A percentile compares a stretch with the other conserved stretches of the same genome.
These are phyloP conservation scores for Croton setiger DNA, from an alignment of 441 rosid genomes.

Conservation along the genomic window DNA sequence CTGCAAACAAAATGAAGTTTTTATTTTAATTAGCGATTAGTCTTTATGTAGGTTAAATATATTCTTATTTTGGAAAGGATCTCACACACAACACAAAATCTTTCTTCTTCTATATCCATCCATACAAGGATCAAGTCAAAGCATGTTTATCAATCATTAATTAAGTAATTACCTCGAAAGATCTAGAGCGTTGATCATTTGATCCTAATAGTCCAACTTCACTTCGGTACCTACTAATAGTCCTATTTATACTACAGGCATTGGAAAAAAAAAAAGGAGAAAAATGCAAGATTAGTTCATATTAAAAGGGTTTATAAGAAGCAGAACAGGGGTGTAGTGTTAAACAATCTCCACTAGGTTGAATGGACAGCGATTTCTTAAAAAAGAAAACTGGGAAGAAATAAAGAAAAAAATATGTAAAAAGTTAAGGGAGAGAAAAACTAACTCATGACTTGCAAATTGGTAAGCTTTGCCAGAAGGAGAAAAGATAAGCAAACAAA, in stretches of 20 bases:
- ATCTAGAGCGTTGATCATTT: conserved; percentile 23
- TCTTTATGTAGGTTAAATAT: too few relatives aligned
- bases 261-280: neutral
- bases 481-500: conserved; percentile 58
- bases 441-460: conserved; percentile 53
- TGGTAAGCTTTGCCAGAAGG: conserved; percentile 53
- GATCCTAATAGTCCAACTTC: conserved; percentile 36
- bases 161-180: conserved; percentile 33
- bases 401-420: too few relatives aligned
- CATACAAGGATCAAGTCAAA: neutral
- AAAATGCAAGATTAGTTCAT: too few relatives aligned
- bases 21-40: too few relatives aligned
- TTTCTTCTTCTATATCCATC: too few relatives aligned
- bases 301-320: too few relatives aligned
- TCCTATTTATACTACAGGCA: conserved; percentile 41
- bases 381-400: neutral
- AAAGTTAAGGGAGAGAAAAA: too few relatives aligned
- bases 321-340: too few relatives aligned
- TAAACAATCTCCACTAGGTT: neutral
- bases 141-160: too few relatives aligned
- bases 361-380: neutral
- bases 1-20: conserved; percentile 24
- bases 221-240: conserved; percentile 36
- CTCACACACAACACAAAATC: too few relatives aligned
- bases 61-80: too few relatives aligned